Base-by-base conservation (phyloP, 352 stramenopile genomes). In the Peronospora tabacina region DNA sequence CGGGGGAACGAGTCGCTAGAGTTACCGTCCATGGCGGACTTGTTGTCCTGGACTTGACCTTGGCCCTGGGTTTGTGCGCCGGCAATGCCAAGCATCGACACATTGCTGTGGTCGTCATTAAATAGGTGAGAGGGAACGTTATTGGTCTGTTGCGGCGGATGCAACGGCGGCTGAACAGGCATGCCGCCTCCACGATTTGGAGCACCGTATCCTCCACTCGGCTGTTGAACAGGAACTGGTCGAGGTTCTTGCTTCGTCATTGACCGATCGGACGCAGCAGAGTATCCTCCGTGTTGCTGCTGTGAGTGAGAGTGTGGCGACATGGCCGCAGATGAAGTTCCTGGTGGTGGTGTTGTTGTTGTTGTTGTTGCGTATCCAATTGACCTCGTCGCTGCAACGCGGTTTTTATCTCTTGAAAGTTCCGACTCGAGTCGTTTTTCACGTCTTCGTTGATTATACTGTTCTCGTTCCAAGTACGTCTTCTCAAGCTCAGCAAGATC, bases 401-500 rank as follows among this genome's bases (percentile, higher is more conserved):
- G 68, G 29, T 71, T 81, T 44, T 89, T 85, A 44, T 89, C 80
- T 26, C 74, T 64, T 5, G 72, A 87, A 7, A 91, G 63, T 50
- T 94, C 80, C 24, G 71, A 87, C 55, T 94, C 79, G 41, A 90
- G 71, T 7, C 82, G 69, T 65, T 92, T 89, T 59, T 92, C 74
- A n/a, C 74, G 73, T 62, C 95, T 61, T 67, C 86, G 66, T 73
- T 93, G 84, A 70, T 98, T 98, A 32, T 92, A 97, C 57, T 97
- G 88, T 48, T 96, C 91, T 9, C 95, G 64, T 55, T 98, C 90
- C 24, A 99, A 67, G 60, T 98, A 99, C 22, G 87, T 94, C 26
- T 95, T 90, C 68, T 99, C 96, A 2, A 97, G 70, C 52, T 97
- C 88, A 0, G 79, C 80, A 3, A 94, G 62, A 17, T 92, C 79